Evolutionary conservation across 495 filamentous ascomycete genomes (phyloP).

Genomic region (Lasiosphaeriaceae sp.): DNA sequence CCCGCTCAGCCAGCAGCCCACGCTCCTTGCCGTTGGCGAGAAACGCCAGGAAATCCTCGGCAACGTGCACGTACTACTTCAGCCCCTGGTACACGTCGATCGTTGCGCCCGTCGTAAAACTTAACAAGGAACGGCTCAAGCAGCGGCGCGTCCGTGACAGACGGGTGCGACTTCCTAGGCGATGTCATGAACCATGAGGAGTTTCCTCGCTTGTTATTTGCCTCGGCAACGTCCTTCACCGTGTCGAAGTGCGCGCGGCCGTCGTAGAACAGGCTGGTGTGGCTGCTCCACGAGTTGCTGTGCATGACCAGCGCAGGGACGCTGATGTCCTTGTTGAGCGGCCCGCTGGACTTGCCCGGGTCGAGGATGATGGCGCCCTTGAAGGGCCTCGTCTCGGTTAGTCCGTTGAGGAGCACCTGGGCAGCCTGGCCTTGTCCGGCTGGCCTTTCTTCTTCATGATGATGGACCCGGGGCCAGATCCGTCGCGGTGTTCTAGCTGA

Average conservation of each 20-base stretch:
- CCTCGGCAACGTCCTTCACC: conserved; percentile 42
- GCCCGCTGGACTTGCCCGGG: conserved; percentile 50
- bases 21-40: conserved; percentile 29
- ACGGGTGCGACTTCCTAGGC: conserved; percentile 48
- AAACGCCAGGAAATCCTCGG: conserved; percentile 42
- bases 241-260: conserved; percentile 47
- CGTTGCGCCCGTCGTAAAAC: conserved; percentile 45
- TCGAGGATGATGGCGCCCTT: conserved; percentile 45
- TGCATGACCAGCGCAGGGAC: conserved; percentile 49
- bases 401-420: conserved; percentile 42
- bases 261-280: conserved; percentile 43
- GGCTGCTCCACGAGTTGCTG: conserved; percentile 49
- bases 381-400: conserved; percentile 33
- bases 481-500: conserved; percentile 51
- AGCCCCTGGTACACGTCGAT: conserved; percentile 39
- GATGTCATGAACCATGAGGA: conserved; percentile 51
- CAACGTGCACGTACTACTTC: conserved; percentile 41
- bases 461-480: conserved; percentile 46
- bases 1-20: conserved; percentile 33
- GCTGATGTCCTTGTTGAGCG: conserved; percentile 45
- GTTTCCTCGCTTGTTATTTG: conserved; percentile 30
- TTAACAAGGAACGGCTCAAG: conserved; percentile 45
- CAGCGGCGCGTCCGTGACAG: conserved; percentile 52
- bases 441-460: conserved; percentile 32
- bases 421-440: conserved; percentile 32